A percentile compares a stretch with the other conserved stretches of the same genome.
Conservation (phyloP, 768 basidiomycete species). For the Xerocomellus chrysenteron region DNA sequence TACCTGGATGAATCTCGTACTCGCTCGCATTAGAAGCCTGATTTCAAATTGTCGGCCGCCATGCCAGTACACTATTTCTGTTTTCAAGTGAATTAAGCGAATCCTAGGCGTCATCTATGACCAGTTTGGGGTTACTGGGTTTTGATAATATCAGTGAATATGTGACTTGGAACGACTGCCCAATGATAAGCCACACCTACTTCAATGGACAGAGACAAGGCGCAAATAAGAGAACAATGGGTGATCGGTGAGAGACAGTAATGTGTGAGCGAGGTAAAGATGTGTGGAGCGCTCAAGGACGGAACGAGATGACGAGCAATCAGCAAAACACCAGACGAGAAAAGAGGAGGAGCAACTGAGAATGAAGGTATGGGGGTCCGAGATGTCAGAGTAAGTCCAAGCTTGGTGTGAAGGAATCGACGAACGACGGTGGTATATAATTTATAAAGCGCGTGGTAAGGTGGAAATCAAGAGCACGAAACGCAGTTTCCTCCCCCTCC, state of each 20-base stretch:
- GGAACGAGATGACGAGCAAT: not conserved
- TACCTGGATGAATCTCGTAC: too few species aligned
- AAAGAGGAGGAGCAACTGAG: too few species aligned
- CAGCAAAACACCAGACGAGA: too few species aligned
- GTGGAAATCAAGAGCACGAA: too few species aligned
- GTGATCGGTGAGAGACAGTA: too few species aligned
- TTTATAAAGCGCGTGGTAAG: too few species aligned
- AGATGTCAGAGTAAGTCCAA: not conserved
- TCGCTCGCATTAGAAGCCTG: too few species aligned
- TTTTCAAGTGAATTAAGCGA: conserved; percentile 1
- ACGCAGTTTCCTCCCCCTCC: too few species aligned
- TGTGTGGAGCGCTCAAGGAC: not conserved
- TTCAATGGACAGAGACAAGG: not conserved
- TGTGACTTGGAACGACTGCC: not conserved
- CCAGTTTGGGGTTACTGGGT: not conserved
- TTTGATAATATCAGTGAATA: not conserved
- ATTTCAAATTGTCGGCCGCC: too few species aligned
- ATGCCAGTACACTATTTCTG: not conserved
- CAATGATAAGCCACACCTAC: not conserved
- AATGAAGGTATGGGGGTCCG: not conserved
- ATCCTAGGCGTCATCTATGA: not conserved
- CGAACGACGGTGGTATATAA: too few species aligned
- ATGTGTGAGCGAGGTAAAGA: not conserved
- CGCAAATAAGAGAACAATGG: too few species aligned
- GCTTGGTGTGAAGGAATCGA: too few species aligned